Conservation (phyloP, 495 filamentous ascomycete species). For the Penicillium cosmopolitanum region DNA sequence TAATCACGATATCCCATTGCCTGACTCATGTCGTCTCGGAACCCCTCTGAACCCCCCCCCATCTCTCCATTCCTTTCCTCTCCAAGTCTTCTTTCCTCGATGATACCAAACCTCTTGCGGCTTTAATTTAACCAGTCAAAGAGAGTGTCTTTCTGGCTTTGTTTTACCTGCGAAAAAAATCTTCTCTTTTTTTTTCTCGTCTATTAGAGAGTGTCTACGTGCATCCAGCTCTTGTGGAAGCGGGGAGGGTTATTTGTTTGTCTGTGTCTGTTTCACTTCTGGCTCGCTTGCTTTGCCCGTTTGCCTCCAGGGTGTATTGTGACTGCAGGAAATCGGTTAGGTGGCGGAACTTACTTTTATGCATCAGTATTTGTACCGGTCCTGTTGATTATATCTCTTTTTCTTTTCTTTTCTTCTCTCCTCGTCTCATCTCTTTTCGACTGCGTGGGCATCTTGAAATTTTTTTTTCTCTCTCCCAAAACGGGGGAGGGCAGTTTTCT, state of each 20-base stretch:
- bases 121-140: slow-evolving; percentile 39
- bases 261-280: slow-evolving; percentile 17
- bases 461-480: neutral
- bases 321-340: slow-evolving; percentile 2
- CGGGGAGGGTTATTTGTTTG: neutral
- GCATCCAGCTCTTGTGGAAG: slow-evolving; percentile 2
- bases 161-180: slow-evolving; percentile 34
- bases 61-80: slow-evolving; percentile 21
- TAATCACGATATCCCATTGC: slow-evolving; percentile 45
- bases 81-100: slow-evolving; percentile 42
- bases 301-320: neutral
- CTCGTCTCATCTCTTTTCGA: neutral
- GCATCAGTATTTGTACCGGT: slow-evolving; percentile 4
- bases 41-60: slow-evolving; percentile 19
- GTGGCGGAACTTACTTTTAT: neutral
- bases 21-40: slow-evolving; percentile 44
- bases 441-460: neutral
- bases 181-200: slow-evolving; percentile 12
- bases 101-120: slow-evolving; percentile 48
- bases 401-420: neutral
- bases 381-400: neutral
- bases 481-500: neutral
- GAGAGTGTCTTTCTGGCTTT: slow-evolving; percentile 41
- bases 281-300: slow-evolving; percentile 2
- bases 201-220: slow-evolving; percentile 17